Evolutionary conservation across 345 rosid species (phyloP).

Genomic region (Citrus cavaleriei): DNA sequence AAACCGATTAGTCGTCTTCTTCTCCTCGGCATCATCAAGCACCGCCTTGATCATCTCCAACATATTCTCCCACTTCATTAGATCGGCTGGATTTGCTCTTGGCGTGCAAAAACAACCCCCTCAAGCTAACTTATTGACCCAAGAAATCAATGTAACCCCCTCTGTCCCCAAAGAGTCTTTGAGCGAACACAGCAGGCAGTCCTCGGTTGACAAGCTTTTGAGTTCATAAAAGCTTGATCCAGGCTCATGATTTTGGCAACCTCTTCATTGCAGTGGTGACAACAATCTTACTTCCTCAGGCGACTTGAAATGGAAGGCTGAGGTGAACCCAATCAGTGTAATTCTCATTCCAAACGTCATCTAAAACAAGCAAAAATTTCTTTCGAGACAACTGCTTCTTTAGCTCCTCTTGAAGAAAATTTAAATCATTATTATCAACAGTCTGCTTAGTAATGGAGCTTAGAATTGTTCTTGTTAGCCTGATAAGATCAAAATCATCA

Average conservation of each 20-base stretch:
- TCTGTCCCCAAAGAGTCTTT: too few species aligned
- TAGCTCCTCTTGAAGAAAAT: not conserved
- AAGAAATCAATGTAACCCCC: too few species aligned
- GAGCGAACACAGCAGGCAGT: too few species aligned
- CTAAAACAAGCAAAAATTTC: constrained; percentile 16
- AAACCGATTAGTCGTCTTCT: too few species aligned
- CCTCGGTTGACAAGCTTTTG: too few species aligned
- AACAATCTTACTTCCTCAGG: not conserved
- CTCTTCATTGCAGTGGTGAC: not conserved
- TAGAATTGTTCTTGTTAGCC: not conserved
- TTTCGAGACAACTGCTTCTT: not conserved
- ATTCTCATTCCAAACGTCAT: constrained; percentile 19
- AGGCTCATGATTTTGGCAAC: not conserved
- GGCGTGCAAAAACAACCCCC: too few species aligned
- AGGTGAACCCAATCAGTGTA: not conserved
- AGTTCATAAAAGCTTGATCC: too few species aligned
- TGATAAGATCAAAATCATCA: not conserved
- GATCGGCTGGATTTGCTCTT: too few species aligned
- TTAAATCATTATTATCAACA: not conserved
- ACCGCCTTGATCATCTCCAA: too few species aligned
- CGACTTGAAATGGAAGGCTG: not conserved
- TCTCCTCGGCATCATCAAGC: too few species aligned
- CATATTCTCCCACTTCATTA: too few species aligned
- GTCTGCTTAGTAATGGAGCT: accelerated
- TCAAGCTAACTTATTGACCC: too few species aligned